These are phyloP conservation scores for Antrodiella citrinella DNA, from an alignment of 768 basidiomycete genomes.

Conservation along the genomic window DNA sequence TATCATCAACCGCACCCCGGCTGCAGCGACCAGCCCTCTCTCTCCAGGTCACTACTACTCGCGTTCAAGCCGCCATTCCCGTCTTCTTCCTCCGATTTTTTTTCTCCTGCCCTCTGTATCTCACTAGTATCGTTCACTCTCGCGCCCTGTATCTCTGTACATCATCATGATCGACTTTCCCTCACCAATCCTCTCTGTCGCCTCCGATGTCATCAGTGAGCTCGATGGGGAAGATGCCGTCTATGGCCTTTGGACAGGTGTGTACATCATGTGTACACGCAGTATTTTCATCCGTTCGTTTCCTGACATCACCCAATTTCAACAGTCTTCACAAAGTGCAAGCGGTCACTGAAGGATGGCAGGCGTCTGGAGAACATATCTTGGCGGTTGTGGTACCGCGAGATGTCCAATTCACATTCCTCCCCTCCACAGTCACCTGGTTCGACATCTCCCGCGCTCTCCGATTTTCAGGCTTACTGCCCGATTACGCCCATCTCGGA, in stretches of 20 bases:
- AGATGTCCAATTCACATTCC: constrained; percentile 36
- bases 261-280: too few species aligned
- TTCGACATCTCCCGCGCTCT: constrained; percentile 18
- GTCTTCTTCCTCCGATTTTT: background rate
- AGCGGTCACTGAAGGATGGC: constrained; percentile 73
- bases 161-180: constrained; percentile 45
- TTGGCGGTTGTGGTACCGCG: constrained; percentile 78
- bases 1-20: too few species aligned
- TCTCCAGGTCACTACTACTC: too few species aligned
- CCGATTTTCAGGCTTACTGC: constrained; percentile 19
- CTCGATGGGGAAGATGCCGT: constrained; percentile 64
- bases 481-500: constrained; percentile 23
- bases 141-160: constrained; percentile 6
- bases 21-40: too few species aligned
- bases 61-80: too few species aligned
- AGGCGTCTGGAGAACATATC: constrained; percentile 78
- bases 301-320: constrained; percentile 6
- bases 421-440: constrained; percentile 24
- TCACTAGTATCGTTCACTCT: constrained; percentile 7
- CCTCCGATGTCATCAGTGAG: constrained; percentile 57
- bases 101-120: constrained; percentile 6
- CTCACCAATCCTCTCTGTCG: constrained; percentile 58
- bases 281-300: background rate
- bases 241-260: constrained; percentile 61
- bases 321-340: constrained; percentile 82